Base-by-base conservation (phyloP, 495 filamentous ascomycete species). In the Opeltia flavorubescens region DNA sequence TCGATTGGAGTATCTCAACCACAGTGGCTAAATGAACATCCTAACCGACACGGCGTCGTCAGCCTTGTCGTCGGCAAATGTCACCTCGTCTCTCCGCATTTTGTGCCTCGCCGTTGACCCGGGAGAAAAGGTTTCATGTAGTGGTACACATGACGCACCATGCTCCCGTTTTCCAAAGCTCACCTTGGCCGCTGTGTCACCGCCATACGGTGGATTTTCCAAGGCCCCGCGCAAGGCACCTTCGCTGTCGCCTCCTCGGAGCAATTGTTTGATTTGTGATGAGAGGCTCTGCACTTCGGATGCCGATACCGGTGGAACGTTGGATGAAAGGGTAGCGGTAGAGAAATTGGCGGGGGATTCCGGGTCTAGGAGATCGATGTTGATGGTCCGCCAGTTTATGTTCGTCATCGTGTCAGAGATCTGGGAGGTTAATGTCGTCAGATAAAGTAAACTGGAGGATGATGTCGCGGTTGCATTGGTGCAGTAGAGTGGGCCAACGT, bases 261-360 rank as follows among this genome's bases (percentile, higher is more conserved):
- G 71, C 60, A 93, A 68, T 71, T 94, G 88, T 52, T 85, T 76
- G 51, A 94, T 79, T 65, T 94, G 86, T 18, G 69, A 65, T 44
- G 80, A 78, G 44, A 89, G 68, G 41, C 69, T 70, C 46, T 86
- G 81, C 43, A 85, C 81, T 44, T 85, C 86, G 53, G 74, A 66
- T 44, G 83, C 78, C 53, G 73, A 76, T 39, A 77, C 71, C 50
- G 83, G 72, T 46, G 76, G 63, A 40, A 80, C 74, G n/a, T 77
- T 66, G 12, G 85, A 83, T 52, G 83, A 77, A 44, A 95, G 77
- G 15, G 86, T 79, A 41, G 79, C 71, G 56, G 83, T 74, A 58
- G 88, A 81, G 69, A 95, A 95, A 73, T 94, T 94, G 59, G 76
- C 66, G 38, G 81, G 70, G 48, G 83, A 83, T 65, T 95, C 88